These are phyloP conservation scores for Trifolium dubium DNA, from an alignment of 306 rosid species.

Conservation along the genomic window DNA sequence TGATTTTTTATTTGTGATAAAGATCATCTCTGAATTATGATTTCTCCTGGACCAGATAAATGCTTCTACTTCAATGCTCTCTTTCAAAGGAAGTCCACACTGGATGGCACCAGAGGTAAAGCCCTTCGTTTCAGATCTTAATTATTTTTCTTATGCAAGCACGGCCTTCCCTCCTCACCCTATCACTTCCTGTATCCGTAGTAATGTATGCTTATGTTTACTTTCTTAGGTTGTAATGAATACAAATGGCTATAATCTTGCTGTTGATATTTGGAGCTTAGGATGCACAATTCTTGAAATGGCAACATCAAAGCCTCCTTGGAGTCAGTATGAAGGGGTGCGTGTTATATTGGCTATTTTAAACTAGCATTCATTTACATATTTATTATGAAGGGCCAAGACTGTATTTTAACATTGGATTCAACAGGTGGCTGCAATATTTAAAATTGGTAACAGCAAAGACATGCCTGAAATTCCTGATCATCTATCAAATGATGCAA, in stretches of 20 bases:
- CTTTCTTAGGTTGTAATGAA: conserved; percentile 89
- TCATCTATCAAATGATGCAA: conserved; percentile 84
- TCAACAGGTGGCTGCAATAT: conserved; percentile 94
- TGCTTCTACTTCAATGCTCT: conserved; percentile 76
- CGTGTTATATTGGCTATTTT: conserved; percentile 45
- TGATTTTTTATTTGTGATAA: conserved; percentile 18
- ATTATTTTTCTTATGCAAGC: conserved; percentile 2
- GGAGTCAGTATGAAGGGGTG: conserved; percentile 99
- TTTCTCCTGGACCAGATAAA: conserved; percentile 66
- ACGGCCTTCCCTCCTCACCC: not conserved
- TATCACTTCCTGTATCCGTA: not conserved
- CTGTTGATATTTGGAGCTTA: conserved; percentile 96
- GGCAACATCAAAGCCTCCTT: conserved; percentile 97
- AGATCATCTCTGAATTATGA: conserved; percentile 38
- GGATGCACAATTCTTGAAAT: conserved; percentile 98
- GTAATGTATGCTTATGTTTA: conserved; percentile 34
- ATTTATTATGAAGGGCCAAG: conserved; percentile 41
- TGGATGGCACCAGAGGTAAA: conserved; percentile 99
- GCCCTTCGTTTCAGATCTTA: conserved; percentile 20
- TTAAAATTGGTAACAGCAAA: conserved; percentile 96
- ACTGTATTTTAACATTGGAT: conserved; percentile 40
- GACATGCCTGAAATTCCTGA: conserved; percentile 95
- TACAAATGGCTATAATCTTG: conserved; percentile 82
- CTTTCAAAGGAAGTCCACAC: conserved; percentile 99
- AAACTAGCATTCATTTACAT: conserved; percentile 24